Evolutionary conservation across 148 eudicot genomes (phyloP).

Genomic region (Amaranthus hypochondriacus): DNA sequence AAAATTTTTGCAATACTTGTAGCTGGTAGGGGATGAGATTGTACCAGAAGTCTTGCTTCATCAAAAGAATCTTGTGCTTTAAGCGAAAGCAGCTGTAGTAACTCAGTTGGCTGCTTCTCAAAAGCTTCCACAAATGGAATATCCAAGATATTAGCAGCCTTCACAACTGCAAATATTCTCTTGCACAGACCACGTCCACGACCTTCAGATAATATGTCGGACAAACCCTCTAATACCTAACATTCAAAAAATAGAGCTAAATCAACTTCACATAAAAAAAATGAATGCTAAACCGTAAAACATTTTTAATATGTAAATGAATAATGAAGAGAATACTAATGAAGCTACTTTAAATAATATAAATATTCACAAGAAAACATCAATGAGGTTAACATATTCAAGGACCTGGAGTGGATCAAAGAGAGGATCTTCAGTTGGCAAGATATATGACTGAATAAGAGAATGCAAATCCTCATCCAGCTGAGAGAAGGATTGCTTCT

Average conservation of each 20-base stretch:
- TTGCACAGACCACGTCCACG: constrained; percentile 87
- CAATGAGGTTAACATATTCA: not conserved
- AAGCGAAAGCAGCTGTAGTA: constrained; percentile 89
- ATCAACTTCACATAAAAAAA: not conserved
- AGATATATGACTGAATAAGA: constrained; percentile 51
- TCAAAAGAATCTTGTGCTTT: constrained; percentile 97
- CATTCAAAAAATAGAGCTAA: not conserved
- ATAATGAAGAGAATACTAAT: not conserved
- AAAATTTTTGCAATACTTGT: constrained; percentile 82
- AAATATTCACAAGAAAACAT: constrained; percentile 2
- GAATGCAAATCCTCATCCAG: constrained; percentile 73
- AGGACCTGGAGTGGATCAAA: constrained; percentile 71
- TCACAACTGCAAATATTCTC: constrained; percentile 78
- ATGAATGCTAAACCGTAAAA: not conserved
- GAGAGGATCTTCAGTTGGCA: constrained; percentile 36
- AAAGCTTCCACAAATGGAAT: constrained; percentile 81
- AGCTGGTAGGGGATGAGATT: constrained; percentile 84
- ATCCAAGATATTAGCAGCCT: constrained; percentile 84
- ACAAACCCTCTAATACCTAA: constrained; percentile 69
- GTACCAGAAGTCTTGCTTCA: constrained; percentile 77
- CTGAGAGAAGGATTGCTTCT: constrained; percentile 36
- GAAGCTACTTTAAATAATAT: not conserved
- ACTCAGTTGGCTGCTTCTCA: constrained; percentile 80
- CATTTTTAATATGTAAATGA: not conserved
- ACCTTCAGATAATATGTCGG: constrained; percentile 58